Evolutionary conservation across 768 basidiomycete species (phyloP).

Genomic region (Cyathus striatus): DNA sequence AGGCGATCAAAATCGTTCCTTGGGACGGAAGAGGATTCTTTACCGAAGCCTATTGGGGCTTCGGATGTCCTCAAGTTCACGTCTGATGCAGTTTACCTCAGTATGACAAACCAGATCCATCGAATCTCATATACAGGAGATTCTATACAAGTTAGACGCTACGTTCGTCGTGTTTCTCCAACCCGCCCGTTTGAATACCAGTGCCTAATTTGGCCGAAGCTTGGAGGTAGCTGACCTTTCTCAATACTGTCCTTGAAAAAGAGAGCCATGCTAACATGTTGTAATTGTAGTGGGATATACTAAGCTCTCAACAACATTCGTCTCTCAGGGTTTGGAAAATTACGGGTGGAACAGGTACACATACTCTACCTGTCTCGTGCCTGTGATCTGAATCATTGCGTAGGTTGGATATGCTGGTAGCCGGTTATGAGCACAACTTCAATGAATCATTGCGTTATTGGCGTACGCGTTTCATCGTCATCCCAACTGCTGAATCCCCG

Average conservation of each 20-base stretch:
- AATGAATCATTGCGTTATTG: constrained; percentile 86
- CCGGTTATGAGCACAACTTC: constrained; percentile 76
- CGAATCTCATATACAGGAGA: constrained; percentile 89
- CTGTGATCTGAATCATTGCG: not conserved
- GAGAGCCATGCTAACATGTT: not conserved
- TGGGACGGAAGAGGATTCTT: constrained; percentile 46
- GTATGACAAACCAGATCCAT: constrained; percentile 95
- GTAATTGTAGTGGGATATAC: constrained; percentile 61
- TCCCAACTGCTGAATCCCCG: constrained; percentile 77
- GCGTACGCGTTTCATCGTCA: constrained; percentile 90
- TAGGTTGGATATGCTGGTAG: constrained; percentile 82
- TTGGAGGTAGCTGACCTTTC: too few species aligned
- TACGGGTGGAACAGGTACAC: constrained; percentile 83
- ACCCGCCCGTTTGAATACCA: constrained; percentile 70
- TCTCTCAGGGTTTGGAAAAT: constrained; percentile 73
- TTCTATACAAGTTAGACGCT: constrained; percentile 81
- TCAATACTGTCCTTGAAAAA: constrained; percentile 4
- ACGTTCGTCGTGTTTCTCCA: constrained; percentile 68
- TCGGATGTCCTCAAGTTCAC: constrained; percentile 59
- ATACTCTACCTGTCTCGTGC: not conserved
- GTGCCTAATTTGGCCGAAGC: constrained; percentile 91
- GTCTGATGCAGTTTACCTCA: constrained; percentile 77
- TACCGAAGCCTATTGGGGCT: constrained; percentile 55
- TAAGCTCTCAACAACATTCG: constrained; percentile 68
- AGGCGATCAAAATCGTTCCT: constrained; percentile 55